Evolutionary conservation across 2,329 filamentous ascomycete species (phyloP), one percentile per base, ranked within the genome.

Genomic region (Pseudogymnoascus sp.): DNA sequence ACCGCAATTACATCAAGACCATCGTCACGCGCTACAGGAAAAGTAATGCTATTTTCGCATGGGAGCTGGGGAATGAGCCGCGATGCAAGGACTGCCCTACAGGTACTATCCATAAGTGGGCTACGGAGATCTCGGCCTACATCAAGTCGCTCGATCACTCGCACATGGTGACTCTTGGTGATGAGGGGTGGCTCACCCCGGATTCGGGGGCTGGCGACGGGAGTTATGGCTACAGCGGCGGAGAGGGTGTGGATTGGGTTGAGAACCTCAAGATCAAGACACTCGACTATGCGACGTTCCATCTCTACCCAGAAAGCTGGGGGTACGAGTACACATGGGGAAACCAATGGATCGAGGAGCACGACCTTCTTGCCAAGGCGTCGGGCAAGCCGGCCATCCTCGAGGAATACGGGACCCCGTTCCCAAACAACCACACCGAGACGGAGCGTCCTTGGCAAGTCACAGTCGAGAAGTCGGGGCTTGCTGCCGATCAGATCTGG

Each of bases 61-160:
- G 86, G 86, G 85, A 89, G 67, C 74, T 89, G 1, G 82, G 77
- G 61, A 89, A 89, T 65, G 86, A 89, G 72, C 82, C 85, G 14
- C 77, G 85, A 62, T 88, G 85, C 73, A 75, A 78, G 12, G 79
- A 82, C 11, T 89, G 86, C 68, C 73, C 75, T 39, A 80, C 81
- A 1, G 76, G 78, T 6, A 77, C 85, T 20, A 76, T 88, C 63
- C 79, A 77, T 36, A 75, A 80, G 50, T 89, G 85, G 86, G 83
- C 83, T 15, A 73, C 76, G 39, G 72, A 72, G 4, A 82, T 79
- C 2, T 84, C 81, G 25, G 72, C 76, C 7, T 88, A 86, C 68
- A 82, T 89, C 72, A 88, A 88, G 72, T 78, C 75, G 11, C 75
- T 88, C 11, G 85, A 88, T 67, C 65, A 77, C 1, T 70, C 78